Conservation (phyloP, 257 asterid genomes). For the Nicotiana knightiana region DNA sequence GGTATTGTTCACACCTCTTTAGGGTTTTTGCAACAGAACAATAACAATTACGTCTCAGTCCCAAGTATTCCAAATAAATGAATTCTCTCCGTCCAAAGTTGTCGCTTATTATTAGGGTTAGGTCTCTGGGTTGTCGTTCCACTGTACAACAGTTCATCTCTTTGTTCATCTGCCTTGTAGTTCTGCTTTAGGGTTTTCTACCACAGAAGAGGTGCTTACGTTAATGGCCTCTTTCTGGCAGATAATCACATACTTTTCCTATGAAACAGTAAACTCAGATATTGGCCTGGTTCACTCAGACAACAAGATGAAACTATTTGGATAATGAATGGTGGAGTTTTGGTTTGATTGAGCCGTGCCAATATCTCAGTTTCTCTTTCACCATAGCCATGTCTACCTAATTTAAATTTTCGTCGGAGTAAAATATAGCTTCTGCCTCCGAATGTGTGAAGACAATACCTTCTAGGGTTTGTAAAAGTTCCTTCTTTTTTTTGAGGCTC, state of each 20-base stretch:
- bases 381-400: not conserved
- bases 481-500: not conserved
- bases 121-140: not conserved
- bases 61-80: not conserved
- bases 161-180: not conserved
- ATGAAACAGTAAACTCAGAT: constrained; percentile 31
- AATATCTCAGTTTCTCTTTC: constrained; percentile 31
- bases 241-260: not conserved
- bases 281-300: constrained; percentile 56
- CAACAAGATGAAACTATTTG: not conserved
- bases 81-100: not conserved
- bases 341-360: constrained; percentile 54
- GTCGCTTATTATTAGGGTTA: not conserved
- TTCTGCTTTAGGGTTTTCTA: not conserved
- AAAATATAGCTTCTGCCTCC: not conserved
- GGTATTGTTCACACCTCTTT: not conserved
- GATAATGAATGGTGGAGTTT: not conserved
- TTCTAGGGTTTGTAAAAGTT: not conserved
- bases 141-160: not conserved
- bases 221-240: too few relatives aligned
- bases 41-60: too few relatives aligned
- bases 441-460: not conserved
- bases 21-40: not conserved
- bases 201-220: not conserved
- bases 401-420: not conserved